phyloP scores from a whole-genome alignment of 1,284 basidiomycete species.

The Tilletia horrida region DNA sequence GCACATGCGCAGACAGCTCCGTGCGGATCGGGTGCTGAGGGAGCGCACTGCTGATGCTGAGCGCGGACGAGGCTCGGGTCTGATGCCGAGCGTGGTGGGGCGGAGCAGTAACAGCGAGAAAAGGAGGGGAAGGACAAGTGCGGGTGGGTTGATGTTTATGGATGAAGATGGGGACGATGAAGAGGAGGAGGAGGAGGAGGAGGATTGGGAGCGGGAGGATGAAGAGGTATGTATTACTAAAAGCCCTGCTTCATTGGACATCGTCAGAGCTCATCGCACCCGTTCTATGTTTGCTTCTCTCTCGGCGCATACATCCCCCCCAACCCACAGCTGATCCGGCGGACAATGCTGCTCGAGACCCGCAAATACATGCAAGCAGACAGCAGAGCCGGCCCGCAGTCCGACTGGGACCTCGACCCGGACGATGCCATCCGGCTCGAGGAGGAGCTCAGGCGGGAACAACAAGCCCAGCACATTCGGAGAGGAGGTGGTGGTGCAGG shows the following conservation, averaged over 20 bases:
- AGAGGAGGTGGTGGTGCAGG: no score
- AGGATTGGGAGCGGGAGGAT: slow-evolving; percentile 8
- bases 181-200: not conserved
- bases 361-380: slow-evolving; percentile 3
- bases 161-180: not conserved
- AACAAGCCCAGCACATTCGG: not conserved
- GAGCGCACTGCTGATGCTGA: not conserved
- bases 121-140: not conserved
- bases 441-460: not conserved
- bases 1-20: not conserved
- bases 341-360: not conserved
- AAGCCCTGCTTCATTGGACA: no score
- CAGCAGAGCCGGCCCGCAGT: not conserved
- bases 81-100: not conserved
- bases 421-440: slow-evolving; percentile 14
- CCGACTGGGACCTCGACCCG: not conserved
- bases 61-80: not conserved
- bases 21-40: not conserved
- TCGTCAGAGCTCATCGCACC: no score
- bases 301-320: not conserved
- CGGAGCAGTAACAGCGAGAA: not conserved
- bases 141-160: not conserved
- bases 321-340: slow-evolving; percentile 4
- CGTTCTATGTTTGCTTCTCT: no score
- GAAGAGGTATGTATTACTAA: slow-evolving; percentile 2